Evolutionary conservation across 148 eudicot genomes (phyloP), one percentile per base, ranked within the genome.

Genomic region (Vaccinium corymbosum): DNA sequence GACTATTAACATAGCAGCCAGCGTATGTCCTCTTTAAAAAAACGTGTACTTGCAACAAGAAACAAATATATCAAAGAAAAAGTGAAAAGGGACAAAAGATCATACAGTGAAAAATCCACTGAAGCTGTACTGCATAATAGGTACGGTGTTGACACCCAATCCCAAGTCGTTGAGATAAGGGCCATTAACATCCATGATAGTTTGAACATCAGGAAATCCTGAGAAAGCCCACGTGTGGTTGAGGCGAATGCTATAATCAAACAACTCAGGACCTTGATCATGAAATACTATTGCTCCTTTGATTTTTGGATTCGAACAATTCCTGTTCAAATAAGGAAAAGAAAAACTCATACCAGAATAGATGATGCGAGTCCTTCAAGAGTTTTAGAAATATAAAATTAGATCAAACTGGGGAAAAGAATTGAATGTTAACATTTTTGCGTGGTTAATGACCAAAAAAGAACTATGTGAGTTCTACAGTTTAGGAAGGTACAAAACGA

Each of bases 161-260:
- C 90, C 93, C 92, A 97, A 91, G 85, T 97, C 99, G 90, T 97
- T 91, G 76, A 94, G 91, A 92, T 89, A 97, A 78, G 99, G 96
- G 64, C 99, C 98, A 88, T 95, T 93, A n/a, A 88, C 84, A 84
- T 97, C 99, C 99, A 97, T 97, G 83, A 97, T 97, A 83, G 89
- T 80, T 85, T 88, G 92, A 86, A 93, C 92, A 95, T 95, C 91
- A 85, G 99, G 99, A 88, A 94, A 94, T 87, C 99, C 99, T 16
- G 97, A 89, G 87, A 94, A 93, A 66, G 99, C 99, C 99, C 98
- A 97, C 71, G 99, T 86, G 87, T 97, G 99, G 89, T 97, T 97
- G 88, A 97, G 95, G 80, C 99, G 97, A 85, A 94, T 95, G 88
- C 99, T 97, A 87, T 97, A 97, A 87, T 97, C 99, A 89, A 90